Base-by-base conservation (phyloP, 345 rosid species). In the Hibiscus trionum region DNA sequence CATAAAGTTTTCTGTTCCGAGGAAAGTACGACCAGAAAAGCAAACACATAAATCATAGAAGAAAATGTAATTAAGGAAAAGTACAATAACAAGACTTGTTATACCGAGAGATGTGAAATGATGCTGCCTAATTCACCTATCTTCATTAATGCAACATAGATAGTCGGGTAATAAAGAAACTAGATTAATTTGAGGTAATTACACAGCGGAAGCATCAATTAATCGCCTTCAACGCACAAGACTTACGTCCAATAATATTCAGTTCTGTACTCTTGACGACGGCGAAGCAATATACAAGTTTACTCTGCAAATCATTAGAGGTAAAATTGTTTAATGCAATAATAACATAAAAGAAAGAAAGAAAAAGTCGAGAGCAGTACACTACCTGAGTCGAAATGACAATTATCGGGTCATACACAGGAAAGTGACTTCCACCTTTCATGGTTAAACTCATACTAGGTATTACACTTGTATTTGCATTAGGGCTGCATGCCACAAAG, bases 191-290 rank as follows among this genome's bases (percentile, higher is more conserved):
- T n/a, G 59, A 10, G 46, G 15, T 29, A 42, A 68, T 33, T 29
- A 44, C 61, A 37, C 2, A 19, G 63, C 4, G 3, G 59, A 21
- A 19, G 29, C 26, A 55, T 53, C 71, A 27, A 61, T 47, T 29
- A 60, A 68, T 61, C 26, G 46, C 50, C 70, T 52, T 35, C 37
- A 61, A 37, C 44, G 24, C 42, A 35, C 19, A 73, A 52, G 58
- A 73, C 97, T 88, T 85, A 88, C 93, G 90, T 73, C 91, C 90
- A 26, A 90, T 84, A 71, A 91, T 90, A 83, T 91, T 88, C 78
- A 94, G 66, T 70, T 86, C 92, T 5, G 84, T 73, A 75, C 91
- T 86, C 86, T 83, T 88, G 82, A 91, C 82, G 50, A 91, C 78
- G 59, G 93, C 91, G 61, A 90, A 79, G 82, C 98, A 87, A 74